These are phyloP conservation scores for Schwanniomyces yamadae DNA, from an alignment of 805 yeast genomes.

Conservation along the genomic window DNA sequence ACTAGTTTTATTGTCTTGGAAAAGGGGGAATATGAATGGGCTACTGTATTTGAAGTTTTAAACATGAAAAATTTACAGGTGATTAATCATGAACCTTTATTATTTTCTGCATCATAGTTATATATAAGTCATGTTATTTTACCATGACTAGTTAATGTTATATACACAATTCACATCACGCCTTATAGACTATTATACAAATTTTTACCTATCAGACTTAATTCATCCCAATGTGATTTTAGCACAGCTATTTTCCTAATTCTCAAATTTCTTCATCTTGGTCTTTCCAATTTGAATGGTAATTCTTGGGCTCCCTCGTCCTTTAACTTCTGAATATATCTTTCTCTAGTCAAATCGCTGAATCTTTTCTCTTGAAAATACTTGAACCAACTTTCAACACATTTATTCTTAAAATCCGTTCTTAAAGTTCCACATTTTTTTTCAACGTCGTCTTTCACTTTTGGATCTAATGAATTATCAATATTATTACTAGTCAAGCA, in stretches of 20 bases:
- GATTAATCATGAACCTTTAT: constrained; percentile 32
- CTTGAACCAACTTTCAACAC: constrained; percentile 83
- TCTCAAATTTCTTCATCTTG: constrained; percentile 5
- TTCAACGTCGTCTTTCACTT: constrained; percentile 45
- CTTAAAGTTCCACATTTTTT: constrained; percentile 57
- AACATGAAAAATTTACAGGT: constrained; percentile 16
- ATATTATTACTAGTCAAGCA: constrained; percentile 72
- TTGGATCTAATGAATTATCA: constrained; percentile 65
- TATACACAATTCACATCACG: no score
- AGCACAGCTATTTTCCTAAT: no score
- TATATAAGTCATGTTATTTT: no score
- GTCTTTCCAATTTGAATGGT: constrained; percentile 28
- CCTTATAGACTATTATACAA: no score
- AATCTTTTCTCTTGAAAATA: constrained; percentile 90
- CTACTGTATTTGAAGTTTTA: constrained; percentile 37
- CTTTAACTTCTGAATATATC: constrained; percentile 67
- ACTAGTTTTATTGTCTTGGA: constrained; percentile 67
- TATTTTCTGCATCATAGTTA: constrained; percentile 24
- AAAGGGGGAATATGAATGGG: constrained; percentile 82
- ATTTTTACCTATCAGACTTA: no score
- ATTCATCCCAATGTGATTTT: no score
- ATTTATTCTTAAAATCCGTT: constrained; percentile 62
- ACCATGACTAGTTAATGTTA: no score
- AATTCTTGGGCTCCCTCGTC: constrained; percentile 56
- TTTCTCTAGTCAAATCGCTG: constrained; percentile 67